phyloP scores from a whole-genome alignment of 2,329 filamentous ascomycete genomes.

The Fusarium buharicum region DNA sequence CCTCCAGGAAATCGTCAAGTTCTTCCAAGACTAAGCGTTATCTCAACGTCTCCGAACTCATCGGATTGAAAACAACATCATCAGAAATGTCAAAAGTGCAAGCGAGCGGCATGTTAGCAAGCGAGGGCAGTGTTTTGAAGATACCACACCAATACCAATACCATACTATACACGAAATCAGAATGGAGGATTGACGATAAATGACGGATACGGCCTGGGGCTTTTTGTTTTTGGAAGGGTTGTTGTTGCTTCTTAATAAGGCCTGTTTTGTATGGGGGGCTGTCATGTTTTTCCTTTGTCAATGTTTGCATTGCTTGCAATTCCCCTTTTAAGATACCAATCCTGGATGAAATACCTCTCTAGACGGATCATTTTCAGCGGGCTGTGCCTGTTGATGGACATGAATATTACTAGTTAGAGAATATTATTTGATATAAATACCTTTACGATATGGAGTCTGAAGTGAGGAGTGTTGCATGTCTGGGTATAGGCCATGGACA shows the following conservation, averaged over 20 bases:
- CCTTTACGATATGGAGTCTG: neutral
- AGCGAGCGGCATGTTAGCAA: constrained; percentile 10
- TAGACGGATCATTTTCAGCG: constrained; percentile 25
- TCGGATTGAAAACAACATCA: constrained; percentile 1
- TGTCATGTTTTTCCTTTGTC: constrained; percentile 12
- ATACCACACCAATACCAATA: constrained; percentile 33
- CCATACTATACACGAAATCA: constrained; percentile 24
- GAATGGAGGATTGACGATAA: constrained; percentile 10
- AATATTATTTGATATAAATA: constrained; percentile 12
- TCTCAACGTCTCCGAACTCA: neutral
- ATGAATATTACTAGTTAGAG: constrained; percentile 28
- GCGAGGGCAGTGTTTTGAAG: constrained; percentile 11
- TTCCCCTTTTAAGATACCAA: constrained; percentile 40
- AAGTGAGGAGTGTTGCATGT: neutral
- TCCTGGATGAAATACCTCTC: constrained; percentile 35
- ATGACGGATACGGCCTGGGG: constrained; percentile 22
- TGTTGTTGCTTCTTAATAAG: neutral
- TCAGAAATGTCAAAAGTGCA: neutral
- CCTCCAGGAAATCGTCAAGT: constrained; percentile 85
- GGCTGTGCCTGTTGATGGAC: constrained; percentile 31
- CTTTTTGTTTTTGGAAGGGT: constrained; percentile 1
- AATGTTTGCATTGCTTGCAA: constrained; percentile 26
- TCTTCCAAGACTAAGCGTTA: constrained; percentile 77
- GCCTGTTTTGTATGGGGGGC: constrained; percentile 17
- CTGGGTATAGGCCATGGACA: too few species aligned